Base-by-base conservation (phyloP, 2,329 filamentous ascomycete species). In the Nemania bipapillata region DNA sequence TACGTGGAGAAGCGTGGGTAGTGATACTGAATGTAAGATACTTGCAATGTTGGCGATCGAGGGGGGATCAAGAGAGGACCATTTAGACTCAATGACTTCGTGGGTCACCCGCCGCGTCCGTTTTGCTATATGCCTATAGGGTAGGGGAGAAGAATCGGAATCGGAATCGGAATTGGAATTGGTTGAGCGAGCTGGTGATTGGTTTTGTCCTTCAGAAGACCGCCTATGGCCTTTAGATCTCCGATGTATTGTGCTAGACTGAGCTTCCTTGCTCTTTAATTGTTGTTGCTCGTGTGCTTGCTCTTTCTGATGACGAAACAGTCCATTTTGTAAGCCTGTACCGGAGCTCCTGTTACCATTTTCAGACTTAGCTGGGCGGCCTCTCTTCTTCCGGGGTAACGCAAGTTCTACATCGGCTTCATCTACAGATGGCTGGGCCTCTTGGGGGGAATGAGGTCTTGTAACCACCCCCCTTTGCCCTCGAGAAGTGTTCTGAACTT, bases 61-160 rank as follows among this genome's bases (percentile, higher is more conserved):
- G 26, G 83, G 79, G 6, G 81, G 77, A 4, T 87, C 83, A 4
- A 92, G 83, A 5, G 86, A 82, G 2, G 83, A 81, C 91, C 91
- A 93, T 76, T 91, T 92, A 49, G 89, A 81, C 49, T 91, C 85
- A 66, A 96, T 91, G 42, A 84, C 86, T 30, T 86, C 85, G 69
- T 85, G 86, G n/a, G 89, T 86, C 50, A 93, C 82, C 49, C 82
- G 82, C 40, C 83, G 85, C 12, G 82, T 85, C 32, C 82, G 82
- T 15, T 86, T 79, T 6, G 83, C 81, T 56, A 90, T 79, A 72
- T 87, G 85, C 52, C 83, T 83, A 76, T 86, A 88, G 69, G 82
- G 73, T 7, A 74, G 65, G 2, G 73, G 71, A 28, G 75, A 70
- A 26, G 72, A 66, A 26, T 54, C 73, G 1, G 77, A 75, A 22